A percentile compares a stretch with the other conserved stretches of the same genome.
Conservation (phyloP, 1,284 basidiomycete species). For the Moesziomyces sp. region DNA sequence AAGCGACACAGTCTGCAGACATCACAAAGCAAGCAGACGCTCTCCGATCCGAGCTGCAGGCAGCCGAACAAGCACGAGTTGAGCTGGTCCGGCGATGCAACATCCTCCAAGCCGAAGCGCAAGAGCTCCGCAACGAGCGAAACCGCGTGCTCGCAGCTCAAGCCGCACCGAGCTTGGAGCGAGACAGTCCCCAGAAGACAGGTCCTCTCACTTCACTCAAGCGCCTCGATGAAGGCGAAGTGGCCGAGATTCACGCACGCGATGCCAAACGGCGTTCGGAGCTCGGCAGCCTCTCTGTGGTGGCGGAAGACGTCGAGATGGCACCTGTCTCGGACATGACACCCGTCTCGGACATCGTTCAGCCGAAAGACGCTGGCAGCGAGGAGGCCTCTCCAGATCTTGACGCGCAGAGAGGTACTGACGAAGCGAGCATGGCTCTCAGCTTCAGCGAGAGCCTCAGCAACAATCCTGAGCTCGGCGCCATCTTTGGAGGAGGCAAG, state of each 20-base stretch:
- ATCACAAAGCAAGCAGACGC: conserved; percentile 11
- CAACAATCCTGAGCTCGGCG: conserved; percentile 47
- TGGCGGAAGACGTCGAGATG: conserved; percentile 27
- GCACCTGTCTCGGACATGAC: conserved; percentile 15
- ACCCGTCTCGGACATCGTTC: conserved; percentile 10
- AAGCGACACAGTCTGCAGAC: background rate
- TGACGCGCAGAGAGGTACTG: background rate
- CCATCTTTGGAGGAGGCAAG: conserved; percentile 30
- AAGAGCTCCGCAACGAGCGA: conserved; percentile 28
- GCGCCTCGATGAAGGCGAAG: conserved; percentile 25
- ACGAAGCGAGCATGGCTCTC: conserved; percentile 4
- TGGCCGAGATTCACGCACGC: conserved; percentile 35
- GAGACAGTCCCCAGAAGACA: background rate
- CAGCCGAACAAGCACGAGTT: conserved; percentile 12
- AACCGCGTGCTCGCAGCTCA: conserved; percentile 3
- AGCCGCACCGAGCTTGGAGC: background rate
- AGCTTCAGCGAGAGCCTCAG: conserved; percentile 30
- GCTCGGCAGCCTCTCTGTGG: conserved; percentile 21
- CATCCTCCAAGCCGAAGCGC: conserved; percentile 26
- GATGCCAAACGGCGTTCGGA: conserved; percentile 29
- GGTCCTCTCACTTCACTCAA: conserved; percentile 15
- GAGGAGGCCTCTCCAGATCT: conserved; percentile 8
- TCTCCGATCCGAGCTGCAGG: conserved; percentile 12
- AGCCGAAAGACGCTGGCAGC: conserved; percentile 12
- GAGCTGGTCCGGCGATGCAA: conserved; percentile 18